These are phyloP conservation scores for Tripterygium wilfordii DNA, from an alignment of 177 flowering plant species.

Conservation along the genomic window DNA sequence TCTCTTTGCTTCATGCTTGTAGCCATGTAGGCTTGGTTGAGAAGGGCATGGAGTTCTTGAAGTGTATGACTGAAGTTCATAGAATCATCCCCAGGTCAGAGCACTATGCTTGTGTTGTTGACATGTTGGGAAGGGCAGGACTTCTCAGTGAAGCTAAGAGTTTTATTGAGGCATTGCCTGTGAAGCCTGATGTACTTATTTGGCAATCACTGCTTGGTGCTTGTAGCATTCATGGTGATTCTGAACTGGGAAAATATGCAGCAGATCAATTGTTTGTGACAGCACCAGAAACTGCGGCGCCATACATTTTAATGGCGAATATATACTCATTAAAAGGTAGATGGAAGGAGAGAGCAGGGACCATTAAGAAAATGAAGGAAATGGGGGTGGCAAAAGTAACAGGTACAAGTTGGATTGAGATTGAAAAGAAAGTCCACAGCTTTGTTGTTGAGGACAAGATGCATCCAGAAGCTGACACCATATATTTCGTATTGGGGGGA, in stretches of 20 bases:
- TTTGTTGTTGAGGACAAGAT: slow-evolving; percentile 66
- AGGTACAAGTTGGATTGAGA: slow-evolving; percentile 87
- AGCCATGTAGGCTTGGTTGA: slow-evolving; percentile 76
- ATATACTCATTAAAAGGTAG: slow-evolving; percentile 73
- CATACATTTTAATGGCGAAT: slow-evolving; percentile 66
- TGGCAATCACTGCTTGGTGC: slow-evolving; percentile 95
- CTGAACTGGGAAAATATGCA: slow-evolving; percentile 69
- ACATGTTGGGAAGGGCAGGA: slow-evolving; percentile 91
- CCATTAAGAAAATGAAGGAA: slow-evolving; percentile 70
- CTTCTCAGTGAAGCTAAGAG: slow-evolving; percentile 58
- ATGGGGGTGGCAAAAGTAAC: slow-evolving; percentile 63
- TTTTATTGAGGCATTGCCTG: slow-evolving; percentile 54
- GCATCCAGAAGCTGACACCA: slow-evolving; percentile 47
- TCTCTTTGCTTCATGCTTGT: slow-evolving; percentile 90
- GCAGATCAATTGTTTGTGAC: slow-evolving; percentile 42
- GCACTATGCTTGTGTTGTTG: slow-evolving; percentile 85
- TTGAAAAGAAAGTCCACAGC: slow-evolving; percentile 61
- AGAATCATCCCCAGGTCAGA: slow-evolving; percentile 66
- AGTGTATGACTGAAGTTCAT: slow-evolving; percentile 54
- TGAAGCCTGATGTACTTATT: slow-evolving; percentile 43
- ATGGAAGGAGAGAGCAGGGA: slow-evolving; percentile 70
- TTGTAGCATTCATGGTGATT: slow-evolving; percentile 64
- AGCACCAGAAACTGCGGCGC: slow-evolving; percentile 46
- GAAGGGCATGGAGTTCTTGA: slow-evolving; percentile 68
- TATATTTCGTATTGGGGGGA: slow-evolving; percentile 39